These are phyloP conservation scores for Rachicladosporium sp. DNA, from an alignment of 2,329 filamentous ascomycete species.

Conservation along the genomic window DNA sequence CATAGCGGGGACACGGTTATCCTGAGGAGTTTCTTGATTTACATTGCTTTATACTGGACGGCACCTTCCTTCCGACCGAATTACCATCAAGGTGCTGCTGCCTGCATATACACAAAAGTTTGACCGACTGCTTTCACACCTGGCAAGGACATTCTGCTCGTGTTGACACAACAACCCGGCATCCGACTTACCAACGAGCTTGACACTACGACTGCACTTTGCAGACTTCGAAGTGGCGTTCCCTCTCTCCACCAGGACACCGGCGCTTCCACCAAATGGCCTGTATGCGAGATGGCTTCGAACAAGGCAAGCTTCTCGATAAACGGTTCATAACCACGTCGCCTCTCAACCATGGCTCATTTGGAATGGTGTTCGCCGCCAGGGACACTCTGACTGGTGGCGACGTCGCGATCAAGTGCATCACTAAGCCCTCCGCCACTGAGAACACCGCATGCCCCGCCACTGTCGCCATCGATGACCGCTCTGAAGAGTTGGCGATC, in stretches of 20 bases:
- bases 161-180: no score
- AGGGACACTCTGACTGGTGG: slow-evolving; percentile 65
- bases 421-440: slow-evolving; percentile 66
- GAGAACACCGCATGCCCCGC: slow-evolving; percentile 36
- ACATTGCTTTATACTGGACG: no score
- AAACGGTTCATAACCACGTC: slow-evolving; percentile 76
- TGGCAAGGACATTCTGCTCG: no score
- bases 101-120: no score
- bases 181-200: no score
- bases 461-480: slow-evolving; percentile 65
- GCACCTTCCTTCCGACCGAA: no score
- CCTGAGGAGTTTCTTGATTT: no score
- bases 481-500: slow-evolving; percentile 66
- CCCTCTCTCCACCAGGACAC: slow-evolving; percentile 6
- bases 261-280: slow-evolving; percentile 46
- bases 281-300: slow-evolving; percentile 75
- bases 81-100: no score
- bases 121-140: no score
- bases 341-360: slow-evolving; percentile 95
- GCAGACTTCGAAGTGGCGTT: slow-evolving; percentile 2
- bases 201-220: no score
- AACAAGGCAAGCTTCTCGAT: slow-evolving; percentile 66
- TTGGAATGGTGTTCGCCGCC: slow-evolving; percentile 95
- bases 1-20: no score
- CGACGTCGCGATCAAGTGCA: slow-evolving; percentile 87